Base-by-base conservation (phyloP, 176 grass and related monocot genomes). In the maize (Zea mays) region DNA sequence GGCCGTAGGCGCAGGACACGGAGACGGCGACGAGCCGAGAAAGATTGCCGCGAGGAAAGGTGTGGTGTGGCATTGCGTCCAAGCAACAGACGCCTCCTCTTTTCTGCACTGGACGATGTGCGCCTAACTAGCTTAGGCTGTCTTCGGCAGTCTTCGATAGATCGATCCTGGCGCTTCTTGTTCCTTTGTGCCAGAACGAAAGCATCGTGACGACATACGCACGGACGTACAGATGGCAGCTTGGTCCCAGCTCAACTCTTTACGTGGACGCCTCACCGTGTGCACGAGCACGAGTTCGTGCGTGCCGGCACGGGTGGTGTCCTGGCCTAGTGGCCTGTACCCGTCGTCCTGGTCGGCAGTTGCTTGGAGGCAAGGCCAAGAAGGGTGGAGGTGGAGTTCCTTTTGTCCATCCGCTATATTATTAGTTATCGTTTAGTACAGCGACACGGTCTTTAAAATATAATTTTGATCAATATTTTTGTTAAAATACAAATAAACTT, bases 311-410 rank as follows among this genome's bases (percentile, higher is more conserved):
- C n/a, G 58, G 19, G 14, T 41, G 51, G 57, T 48, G 74, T 5
- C 46, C 61, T 59, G 36, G 39, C 42, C 17, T 58, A 16, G 10
- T 60, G 20, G 56, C 20, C 0, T 34, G 21, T 61, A 61, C 10
- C 58, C 34, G 11, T 10, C 58, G 58, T 52, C 46, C 17, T 9
- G 38, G 62, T 37, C 76, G 56, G 40, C 19, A 71, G 64, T 86
- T 84, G 82, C 82, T 84, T 88, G 40, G 58, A 81, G 65, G 77
- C 82, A 59, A 76, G 63, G 42, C 21, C 75, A 75, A 73, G 16
- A 49, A 34, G 27, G 27, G 27, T 27, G 27, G 27, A n/a, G n/a
- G n/a, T n/a, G n/a, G 62, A 62, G 36, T 21, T 38, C 67, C 20
- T 59, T 44, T 37, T 5, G 50, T n/a, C n/a, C n/a, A n/a, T n/a